phyloP scores from a whole-genome alignment of 345 rosid species.

The Citrus glauca region DNA sequence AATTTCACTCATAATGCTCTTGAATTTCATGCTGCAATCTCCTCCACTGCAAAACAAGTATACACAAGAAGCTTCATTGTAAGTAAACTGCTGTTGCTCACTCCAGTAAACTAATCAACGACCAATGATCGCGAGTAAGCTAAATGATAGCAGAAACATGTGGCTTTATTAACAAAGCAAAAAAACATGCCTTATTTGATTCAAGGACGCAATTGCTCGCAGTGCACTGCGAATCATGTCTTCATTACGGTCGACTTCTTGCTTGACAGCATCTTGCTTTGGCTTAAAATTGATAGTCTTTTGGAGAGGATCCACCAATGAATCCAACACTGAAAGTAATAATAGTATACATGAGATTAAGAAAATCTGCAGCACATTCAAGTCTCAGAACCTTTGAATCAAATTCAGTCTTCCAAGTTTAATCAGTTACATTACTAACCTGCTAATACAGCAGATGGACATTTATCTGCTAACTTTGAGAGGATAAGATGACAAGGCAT shows the following conservation, averaged over 20 bases:
- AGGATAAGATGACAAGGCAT: slow-evolving; percentile 99
- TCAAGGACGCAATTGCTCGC: slow-evolving; percentile 86
- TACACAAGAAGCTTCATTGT: neutral
- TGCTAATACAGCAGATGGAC: slow-evolving; percentile 90
- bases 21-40: slow-evolving; percentile 87
- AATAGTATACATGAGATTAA: neutral
- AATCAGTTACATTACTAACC: slow-evolving; percentile 39
- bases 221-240: slow-evolving; percentile 99
- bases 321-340: slow-evolving; percentile 72
- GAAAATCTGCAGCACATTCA: neutral
- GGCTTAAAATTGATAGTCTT: slow-evolving; percentile 95
- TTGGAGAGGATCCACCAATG: slow-evolving; percentile 92
- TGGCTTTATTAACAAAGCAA: neutral
- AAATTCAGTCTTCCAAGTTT: neutral
- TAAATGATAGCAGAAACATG: neutral
- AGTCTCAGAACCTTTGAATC: neutral
- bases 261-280: slow-evolving; percentile 98
- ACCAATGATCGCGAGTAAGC: neutral
- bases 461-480: slow-evolving; percentile 87
- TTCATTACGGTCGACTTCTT: slow-evolving; percentile 98
- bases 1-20: slow-evolving; percentile 79
- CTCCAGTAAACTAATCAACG: neutral
- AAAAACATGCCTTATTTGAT: slow-evolving; percentile 65
- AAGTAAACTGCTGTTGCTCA: neutral
- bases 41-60: slow-evolving; percentile 56